Evolutionary conservation across 1,284 basidiomycete genomes (phyloP).

Genomic region (Microbotryomycetes sp.): DNA sequence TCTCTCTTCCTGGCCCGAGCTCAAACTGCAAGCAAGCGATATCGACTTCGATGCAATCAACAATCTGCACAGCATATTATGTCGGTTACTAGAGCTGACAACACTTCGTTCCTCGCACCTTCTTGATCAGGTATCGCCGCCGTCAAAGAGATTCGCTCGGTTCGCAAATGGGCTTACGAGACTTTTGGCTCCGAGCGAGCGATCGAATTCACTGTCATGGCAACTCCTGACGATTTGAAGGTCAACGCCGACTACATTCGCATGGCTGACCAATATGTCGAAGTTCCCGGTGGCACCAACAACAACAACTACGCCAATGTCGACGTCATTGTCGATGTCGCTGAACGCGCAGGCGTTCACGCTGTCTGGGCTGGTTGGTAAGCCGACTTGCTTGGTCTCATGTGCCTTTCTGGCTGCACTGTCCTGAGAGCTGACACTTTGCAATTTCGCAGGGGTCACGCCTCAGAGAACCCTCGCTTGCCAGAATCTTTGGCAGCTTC

Average conservation of each 20-base stretch:
- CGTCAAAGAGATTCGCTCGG: constrained; percentile 97
- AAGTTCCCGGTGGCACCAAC: constrained; percentile 96
- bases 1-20: no score
- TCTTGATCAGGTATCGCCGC: constrained; percentile 89
- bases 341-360: constrained; percentile 93
- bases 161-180: constrained; percentile 99
- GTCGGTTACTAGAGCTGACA: no score
- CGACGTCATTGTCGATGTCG: constrained; percentile 97
- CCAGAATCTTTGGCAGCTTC: constrained; percentile 88
- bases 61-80: no score
- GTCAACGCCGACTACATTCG: constrained; percentile 99
- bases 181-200: constrained; percentile 94
- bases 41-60: no score
- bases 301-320: constrained; percentile 99
- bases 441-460: constrained; percentile 63
- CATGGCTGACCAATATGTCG: constrained; percentile 99
- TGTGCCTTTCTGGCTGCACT: no score
- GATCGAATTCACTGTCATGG: constrained; percentile 99
- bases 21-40: no score
- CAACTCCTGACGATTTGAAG: constrained; percentile 89
- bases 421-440: background rate
- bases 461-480: constrained; percentile 97
- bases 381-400: constrained; percentile 30
- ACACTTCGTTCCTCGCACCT: no score
- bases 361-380: constrained; percentile 99